A percentile compares a stretch with the other conserved stretches of the same genome.
Conservation (phyloP, 2,329 filamentous ascomycete genomes). For the Neopestalotiopsis clavispora region DNA sequence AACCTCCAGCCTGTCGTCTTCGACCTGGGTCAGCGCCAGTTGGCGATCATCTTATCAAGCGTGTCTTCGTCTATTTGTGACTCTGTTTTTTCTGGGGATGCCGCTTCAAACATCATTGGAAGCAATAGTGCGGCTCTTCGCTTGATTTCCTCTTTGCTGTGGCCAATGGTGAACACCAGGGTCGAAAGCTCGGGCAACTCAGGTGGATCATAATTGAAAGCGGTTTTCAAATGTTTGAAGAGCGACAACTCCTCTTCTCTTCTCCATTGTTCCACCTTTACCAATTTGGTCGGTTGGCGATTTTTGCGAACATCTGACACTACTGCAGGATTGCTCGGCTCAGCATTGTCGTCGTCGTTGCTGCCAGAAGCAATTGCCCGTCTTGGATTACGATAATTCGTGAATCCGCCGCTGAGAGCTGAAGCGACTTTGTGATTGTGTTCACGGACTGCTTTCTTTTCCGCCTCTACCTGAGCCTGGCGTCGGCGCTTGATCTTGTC, state of each 20-base stretch:
- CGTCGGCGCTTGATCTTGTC: constrained; percentile 22
- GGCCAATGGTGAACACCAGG: constrained; percentile 29
- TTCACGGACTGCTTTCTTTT: constrained; percentile 21
- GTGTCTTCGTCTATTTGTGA: constrained; percentile 18
- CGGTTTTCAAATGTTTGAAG: constrained; percentile 29
- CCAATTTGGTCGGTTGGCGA: background rate
- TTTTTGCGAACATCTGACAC: background rate
- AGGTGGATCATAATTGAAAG: constrained; percentile 26
- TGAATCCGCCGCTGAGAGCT: constrained; percentile 24
- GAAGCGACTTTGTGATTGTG: constrained; percentile 28
- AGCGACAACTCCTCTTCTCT: constrained; percentile 31
- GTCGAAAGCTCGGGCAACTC: constrained; percentile 25
- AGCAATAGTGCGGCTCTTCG: constrained; percentile 31
- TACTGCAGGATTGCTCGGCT: background rate
- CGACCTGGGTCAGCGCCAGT: background rate
- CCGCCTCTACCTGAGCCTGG: constrained; percentile 20
- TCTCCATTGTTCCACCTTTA: constrained; percentile 25
- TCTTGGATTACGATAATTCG: background rate
- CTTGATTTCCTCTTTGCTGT: constrained; percentile 26
- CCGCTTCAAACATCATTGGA: constrained; percentile 28
- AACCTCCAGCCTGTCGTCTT: background rate
- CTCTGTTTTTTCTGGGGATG: constrained; percentile 21
- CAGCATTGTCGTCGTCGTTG: background rate
- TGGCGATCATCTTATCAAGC: constrained; percentile 23
- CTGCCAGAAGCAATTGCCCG: background rate